A percentile compares a stretch with the other conserved stretches of the same genome.
phyloP scores from a whole-genome alignment of 1,139 yeast species.

The Insectozyma bohioensis region DNA sequence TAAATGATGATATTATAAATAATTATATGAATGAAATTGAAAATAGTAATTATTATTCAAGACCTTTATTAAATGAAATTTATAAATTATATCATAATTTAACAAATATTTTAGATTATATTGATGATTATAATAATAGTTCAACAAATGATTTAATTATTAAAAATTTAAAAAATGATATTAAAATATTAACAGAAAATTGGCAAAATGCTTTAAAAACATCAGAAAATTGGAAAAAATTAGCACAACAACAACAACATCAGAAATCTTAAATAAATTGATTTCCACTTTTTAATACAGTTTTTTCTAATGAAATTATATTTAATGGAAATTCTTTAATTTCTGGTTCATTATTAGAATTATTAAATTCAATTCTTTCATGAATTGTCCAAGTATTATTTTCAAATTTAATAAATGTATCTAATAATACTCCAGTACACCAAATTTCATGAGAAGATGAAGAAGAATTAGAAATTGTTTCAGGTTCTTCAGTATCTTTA shows the following conservation, averaged over 20 bases:
- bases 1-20: constrained; percentile 20
- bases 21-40: constrained; percentile 33
- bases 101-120: constrained; percentile 7
- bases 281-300: constrained; percentile 15
- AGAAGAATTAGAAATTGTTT: too few relatives aligned
- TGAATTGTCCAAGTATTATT: constrained; percentile 6
- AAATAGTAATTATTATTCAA: constrained; percentile 35
- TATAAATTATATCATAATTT: constrained; percentile 32
- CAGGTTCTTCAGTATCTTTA: constrained; percentile 16
- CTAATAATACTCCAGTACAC: constrained; percentile 35
- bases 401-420: constrained; percentile 26
- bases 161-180: constrained; percentile 34
- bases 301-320: constrained; percentile 32
- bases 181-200: constrained; percentile 36
- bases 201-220: constrained; percentile 48
- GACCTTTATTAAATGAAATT: constrained; percentile 33
- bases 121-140: constrained; percentile 6
- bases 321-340: constrained; percentile 34
- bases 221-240: constrained; percentile 47
- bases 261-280: not conserved
- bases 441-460: too few relatives aligned
- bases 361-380: constrained; percentile 14
- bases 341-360: constrained; percentile 1
- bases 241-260: constrained; percentile 7
- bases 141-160: constrained; percentile 15